Percentiles rank a stretch among this genome's conserved stretches.
Conservation (phyloP, 495 filamentous ascomycete species). For the Neurospora africana region DNA sequence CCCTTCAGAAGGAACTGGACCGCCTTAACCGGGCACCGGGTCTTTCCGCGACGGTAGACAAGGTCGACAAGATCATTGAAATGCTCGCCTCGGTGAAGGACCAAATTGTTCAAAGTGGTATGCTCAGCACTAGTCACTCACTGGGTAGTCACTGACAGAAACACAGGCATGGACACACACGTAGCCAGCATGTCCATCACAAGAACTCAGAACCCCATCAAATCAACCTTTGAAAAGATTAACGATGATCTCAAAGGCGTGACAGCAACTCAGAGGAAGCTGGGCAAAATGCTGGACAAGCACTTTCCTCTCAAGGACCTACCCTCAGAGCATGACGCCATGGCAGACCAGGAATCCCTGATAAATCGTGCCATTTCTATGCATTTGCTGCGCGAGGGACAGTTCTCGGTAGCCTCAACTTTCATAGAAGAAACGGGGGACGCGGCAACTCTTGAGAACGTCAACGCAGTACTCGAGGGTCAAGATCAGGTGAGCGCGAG, state of each 20-base stretch:
- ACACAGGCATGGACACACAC: constrained; percentile 49
- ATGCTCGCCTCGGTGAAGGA: constrained; percentile 62
- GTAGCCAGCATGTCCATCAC: constrained; percentile 60
- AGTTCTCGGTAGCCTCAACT: constrained; percentile 75
- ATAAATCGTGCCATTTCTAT: constrained; percentile 92
- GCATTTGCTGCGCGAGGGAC: constrained; percentile 90
- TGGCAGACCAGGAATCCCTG: constrained; percentile 60
- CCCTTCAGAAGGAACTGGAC: constrained; percentile 61
- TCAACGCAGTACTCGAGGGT: constrained; percentile 19
- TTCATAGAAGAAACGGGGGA: constrained; percentile 58
- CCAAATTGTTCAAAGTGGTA: constrained; percentile 52
- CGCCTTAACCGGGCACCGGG: constrained; percentile 59
- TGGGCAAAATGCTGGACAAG: constrained; percentile 76
- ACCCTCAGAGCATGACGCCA: constrained; percentile 72
- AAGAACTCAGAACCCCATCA: constrained; percentile 75
- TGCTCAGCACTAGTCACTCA: neutral
- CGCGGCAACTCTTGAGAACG: constrained; percentile 10
- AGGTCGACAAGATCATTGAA: constrained; percentile 74
- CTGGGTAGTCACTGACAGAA: neutral
- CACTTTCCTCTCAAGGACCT: constrained; percentile 69
- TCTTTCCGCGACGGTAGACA: constrained; percentile 56
- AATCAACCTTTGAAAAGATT: constrained; percentile 63
- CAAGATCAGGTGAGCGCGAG: constrained; percentile 1
- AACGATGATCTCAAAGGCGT: constrained; percentile 72
- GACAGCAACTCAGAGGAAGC: constrained; percentile 64